Percentiles rank a stretch among this genome's conserved stretches.
phyloP scores from a whole-genome alignment of 495 filamentous ascomycete genomes.

The Penicillium mononematosum region DNA sequence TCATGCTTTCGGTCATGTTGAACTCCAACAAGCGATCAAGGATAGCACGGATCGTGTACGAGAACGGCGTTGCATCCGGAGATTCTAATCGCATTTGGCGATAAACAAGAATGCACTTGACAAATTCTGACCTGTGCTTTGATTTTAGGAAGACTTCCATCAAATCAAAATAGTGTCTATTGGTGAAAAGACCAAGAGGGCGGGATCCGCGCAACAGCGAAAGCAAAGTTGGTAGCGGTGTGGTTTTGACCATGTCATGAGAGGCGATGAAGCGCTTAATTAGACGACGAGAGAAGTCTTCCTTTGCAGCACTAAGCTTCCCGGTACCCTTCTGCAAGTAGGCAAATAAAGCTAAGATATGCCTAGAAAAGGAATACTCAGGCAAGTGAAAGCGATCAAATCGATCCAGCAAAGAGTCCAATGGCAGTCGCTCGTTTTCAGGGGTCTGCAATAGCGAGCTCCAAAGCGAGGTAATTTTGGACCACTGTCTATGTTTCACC shows the following conservation, averaged over 20 bases:
- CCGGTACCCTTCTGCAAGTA: background rate
- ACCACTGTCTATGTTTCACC: slow-evolving; percentile 40
- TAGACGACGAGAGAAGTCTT: background rate
- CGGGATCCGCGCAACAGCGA: slow-evolving; percentile 28
- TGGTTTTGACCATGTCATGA: background rate
- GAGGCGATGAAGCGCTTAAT: background rate
- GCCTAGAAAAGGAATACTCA: background rate
- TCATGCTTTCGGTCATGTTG: slow-evolving; percentile 31
- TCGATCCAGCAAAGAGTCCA: background rate
- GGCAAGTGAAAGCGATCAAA: background rate
- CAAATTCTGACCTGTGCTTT: slow-evolving; percentile 22
- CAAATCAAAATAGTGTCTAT: slow-evolving; percentile 28
- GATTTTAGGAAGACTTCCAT: slow-evolving; percentile 32
- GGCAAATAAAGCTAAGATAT: background rate
- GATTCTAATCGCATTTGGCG: slow-evolving; percentile 40
- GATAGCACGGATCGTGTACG: slow-evolving; percentile 24
- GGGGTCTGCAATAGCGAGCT: background rate
- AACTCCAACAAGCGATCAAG: slow-evolving; percentile 25
- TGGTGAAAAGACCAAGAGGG: slow-evolving; percentile 22
- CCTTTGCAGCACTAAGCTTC: background rate
- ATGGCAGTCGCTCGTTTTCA: background rate
- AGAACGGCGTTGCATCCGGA: slow-evolving; percentile 19
- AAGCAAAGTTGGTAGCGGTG: slow-evolving; percentile 29
- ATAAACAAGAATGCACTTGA: slow-evolving; percentile 38
- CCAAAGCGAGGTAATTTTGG: slow-evolving; percentile 12